A percentile compares a stretch with the other conserved stretches of the same genome.
Conservation (phyloP, 306 rosid genomes). For the Corylus heterophylla region DNA sequence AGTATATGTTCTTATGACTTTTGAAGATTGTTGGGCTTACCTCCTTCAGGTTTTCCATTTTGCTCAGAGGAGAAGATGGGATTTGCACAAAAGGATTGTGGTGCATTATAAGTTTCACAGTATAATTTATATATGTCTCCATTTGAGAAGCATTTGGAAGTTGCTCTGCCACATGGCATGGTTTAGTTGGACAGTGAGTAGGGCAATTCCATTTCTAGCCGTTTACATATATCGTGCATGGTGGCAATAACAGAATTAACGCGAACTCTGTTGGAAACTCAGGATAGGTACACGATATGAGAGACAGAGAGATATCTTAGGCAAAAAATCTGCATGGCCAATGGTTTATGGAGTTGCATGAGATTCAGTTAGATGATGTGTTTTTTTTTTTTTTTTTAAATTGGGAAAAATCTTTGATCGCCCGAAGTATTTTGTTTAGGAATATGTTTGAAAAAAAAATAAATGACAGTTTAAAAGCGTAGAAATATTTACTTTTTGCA, state of each 20-base stretch:
- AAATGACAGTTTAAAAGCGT: too few species aligned
- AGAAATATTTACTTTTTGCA: too few species aligned
- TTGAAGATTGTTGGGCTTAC: constrained; percentile 10
- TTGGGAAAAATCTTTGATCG: too few species aligned
- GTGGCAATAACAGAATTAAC: constrained; percentile 16
- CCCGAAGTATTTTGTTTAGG: too few species aligned
- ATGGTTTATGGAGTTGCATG: background rate
- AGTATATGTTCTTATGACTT: too few species aligned
- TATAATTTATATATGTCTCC: background rate
- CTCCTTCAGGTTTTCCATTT: constrained; percentile 37
- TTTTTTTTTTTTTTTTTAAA: too few species aligned
- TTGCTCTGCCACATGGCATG: constrained; percentile 19
- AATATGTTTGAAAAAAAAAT: too few species aligned
- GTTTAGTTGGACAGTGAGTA: constrained; percentile 7
- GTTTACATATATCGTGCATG: background rate
- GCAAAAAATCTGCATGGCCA: constrained; percentile 39
- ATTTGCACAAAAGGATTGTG: constrained; percentile 10
- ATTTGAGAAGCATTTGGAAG: constrained; percentile 8
- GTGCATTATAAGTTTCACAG: constrained; percentile 6
- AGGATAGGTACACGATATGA: constrained; percentile 7
- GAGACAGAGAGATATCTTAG: constrained; percentile 22
- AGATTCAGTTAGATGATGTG: too few species aligned
- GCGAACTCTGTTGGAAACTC: constrained; percentile 24
- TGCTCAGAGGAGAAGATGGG: constrained; percentile 26
- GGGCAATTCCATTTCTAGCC: constrained; percentile 10